Conservation (phyloP, 1,284 basidiomycete species). For the Trametes pubescens region DNA sequence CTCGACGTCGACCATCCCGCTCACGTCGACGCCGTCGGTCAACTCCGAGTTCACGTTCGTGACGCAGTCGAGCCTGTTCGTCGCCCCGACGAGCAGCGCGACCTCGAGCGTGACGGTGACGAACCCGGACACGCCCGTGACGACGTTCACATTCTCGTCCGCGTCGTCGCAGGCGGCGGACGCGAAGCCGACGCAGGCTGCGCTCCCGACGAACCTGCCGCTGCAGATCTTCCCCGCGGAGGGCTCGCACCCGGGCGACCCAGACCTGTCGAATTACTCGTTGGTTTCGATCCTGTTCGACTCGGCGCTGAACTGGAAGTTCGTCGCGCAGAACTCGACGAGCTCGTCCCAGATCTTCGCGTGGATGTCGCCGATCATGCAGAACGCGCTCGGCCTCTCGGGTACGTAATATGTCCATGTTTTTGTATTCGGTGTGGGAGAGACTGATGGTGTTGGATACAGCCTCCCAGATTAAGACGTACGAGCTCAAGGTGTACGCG, state of each 20-base stretch:
- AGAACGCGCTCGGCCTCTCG: conserved; percentile 54
- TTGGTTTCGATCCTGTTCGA: conserved; percentile 69
- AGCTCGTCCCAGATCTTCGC: conserved; percentile 71
- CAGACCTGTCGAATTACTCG: conserved; percentile 49
- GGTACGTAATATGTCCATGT: not conserved
- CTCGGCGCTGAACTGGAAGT: conserved; percentile 64
- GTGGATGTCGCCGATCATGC: conserved; percentile 60
- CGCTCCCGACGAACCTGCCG: conserved; percentile 68
- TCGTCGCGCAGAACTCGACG: conserved; percentile 58
- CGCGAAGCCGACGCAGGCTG: conserved; percentile 45
- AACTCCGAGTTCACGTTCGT: conserved; percentile 36
- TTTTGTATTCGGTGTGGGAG: not conserved
- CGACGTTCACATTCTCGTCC: conserved; percentile 46
- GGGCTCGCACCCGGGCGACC: conserved; percentile 33
- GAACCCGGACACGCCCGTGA: conserved; percentile 62
- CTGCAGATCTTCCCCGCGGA: conserved; percentile 61
- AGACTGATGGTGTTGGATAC: conserved; percentile 26
- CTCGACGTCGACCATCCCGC: conserved; percentile 28
- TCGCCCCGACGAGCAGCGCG: conserved; percentile 38
- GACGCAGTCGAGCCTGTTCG: conserved; percentile 33
- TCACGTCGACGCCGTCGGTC: conserved; percentile 34
- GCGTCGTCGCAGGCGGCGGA: conserved; percentile 37
- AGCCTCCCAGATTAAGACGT: conserved; percentile 57
- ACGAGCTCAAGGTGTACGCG: conserved; percentile 64
- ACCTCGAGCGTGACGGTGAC: conserved; percentile 35